Evolutionary conservation across 2,329 filamentous ascomycete genomes (phyloP).

Genomic region (Blastomyces emzantsi): DNA sequence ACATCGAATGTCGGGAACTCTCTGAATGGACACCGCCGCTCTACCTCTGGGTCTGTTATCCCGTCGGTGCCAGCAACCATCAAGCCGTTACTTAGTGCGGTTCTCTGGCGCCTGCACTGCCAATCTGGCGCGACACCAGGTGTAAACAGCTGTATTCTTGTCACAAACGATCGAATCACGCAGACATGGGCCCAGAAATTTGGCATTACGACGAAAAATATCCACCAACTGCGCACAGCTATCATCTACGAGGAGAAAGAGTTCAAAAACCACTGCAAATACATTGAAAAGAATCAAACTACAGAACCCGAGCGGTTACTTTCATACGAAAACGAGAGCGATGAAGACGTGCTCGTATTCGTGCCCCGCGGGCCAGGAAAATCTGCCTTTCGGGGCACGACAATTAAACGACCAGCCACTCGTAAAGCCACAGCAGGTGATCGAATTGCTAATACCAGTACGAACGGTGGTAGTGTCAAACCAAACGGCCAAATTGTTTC

Average conservation of each 20-base stretch:
- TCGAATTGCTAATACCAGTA: not conserved
- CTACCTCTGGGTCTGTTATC: conserved; percentile 27
- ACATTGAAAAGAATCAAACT: conserved; percentile 34
- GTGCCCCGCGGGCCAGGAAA: conserved; percentile 36
- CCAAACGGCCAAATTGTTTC: conserved; percentile 16
- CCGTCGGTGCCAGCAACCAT: conserved; percentile 33
- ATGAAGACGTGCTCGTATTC: conserved; percentile 42
- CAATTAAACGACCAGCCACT: conserved; percentile 16
- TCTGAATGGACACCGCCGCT: conserved; percentile 25
- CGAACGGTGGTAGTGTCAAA: not conserved
- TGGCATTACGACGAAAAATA: conserved; percentile 40
- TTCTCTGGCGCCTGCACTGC: conserved; percentile 38
- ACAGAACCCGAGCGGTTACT: conserved; percentile 36
- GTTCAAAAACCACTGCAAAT: conserved; percentile 38
- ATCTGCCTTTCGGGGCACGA: conserved; percentile 22
- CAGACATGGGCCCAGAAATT: conserved; percentile 41
- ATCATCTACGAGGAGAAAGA: conserved; percentile 41
- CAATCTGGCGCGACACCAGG: conserved; percentile 22
- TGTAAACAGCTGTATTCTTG: conserved; percentile 34
- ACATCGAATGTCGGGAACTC: conserved; percentile 19
- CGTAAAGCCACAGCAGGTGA: conserved; percentile 24
- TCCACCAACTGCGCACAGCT: conserved; percentile 40
- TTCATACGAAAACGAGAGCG: conserved; percentile 41
- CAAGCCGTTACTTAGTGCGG: conserved; percentile 37
- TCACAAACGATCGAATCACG: conserved; percentile 37